A percentile compares a stretch with the other conserved stretches of the same genome.
Conservation (phyloP, 257 asterid genomes). For the Solanum raphanifolium region DNA sequence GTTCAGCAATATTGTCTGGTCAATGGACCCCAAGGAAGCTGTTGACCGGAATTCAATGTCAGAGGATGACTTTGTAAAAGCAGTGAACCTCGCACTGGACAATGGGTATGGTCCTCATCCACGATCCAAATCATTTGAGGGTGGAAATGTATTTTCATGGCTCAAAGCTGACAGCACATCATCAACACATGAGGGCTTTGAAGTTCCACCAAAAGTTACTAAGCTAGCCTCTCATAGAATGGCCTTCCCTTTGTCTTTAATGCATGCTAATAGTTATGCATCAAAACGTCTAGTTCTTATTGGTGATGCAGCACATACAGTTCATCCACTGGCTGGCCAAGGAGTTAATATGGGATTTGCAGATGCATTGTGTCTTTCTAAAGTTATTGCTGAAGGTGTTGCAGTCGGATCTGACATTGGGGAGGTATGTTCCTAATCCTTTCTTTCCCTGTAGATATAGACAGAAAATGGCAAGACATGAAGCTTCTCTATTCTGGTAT, state of each 20-base stretch:
- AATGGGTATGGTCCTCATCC: constrained; percentile 80
- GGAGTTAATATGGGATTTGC: constrained; percentile 99
- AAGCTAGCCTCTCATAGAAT: constrained; percentile 63
- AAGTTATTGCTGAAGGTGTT: constrained; percentile 70
- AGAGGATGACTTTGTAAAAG: constrained; percentile 55
- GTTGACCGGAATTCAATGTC: constrained; percentile 45
- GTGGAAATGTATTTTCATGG: constrained; percentile 44
- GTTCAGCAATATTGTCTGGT: constrained; percentile 95
- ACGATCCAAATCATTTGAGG: constrained; percentile 27
- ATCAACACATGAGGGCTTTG: constrained; percentile 52
- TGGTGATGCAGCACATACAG: constrained; percentile 98
- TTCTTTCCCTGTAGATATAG: background rate
- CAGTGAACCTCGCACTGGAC: constrained; percentile 61
- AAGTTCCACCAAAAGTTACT: constrained; percentile 60
- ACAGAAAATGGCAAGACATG: background rate
- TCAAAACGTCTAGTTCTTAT: constrained; percentile 54
- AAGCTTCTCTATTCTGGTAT: background rate
- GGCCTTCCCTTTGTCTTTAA: constrained; percentile 87
- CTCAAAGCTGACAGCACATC: constrained; percentile 33
- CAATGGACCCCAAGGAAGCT: constrained; percentile 81
- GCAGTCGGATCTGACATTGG: constrained; percentile 94
- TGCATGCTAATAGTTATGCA: constrained; percentile 66
- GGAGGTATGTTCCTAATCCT: constrained; percentile 43
- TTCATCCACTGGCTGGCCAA: constrained; percentile 99
- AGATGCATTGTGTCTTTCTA: constrained; percentile 67